Conservation (phyloP, 495 filamentous ascomycete species). For the Penicillium bialowiezense region DNA sequence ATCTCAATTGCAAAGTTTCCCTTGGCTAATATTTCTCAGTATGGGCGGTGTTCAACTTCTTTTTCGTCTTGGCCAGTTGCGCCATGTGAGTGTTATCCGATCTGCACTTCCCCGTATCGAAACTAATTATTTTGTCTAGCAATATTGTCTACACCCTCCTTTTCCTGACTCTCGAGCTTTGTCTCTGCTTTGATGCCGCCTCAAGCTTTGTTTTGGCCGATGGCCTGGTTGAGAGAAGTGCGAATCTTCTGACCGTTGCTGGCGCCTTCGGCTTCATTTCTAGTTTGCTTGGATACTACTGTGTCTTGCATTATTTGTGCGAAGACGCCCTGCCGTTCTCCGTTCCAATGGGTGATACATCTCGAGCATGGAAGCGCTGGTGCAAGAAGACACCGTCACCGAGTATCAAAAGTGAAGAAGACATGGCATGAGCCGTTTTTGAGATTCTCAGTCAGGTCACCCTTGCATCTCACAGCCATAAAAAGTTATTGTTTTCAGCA, state of each 20-base stretch:
- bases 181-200: constrained; percentile 14
- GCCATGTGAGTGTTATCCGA: constrained; percentile 11
- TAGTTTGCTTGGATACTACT: constrained; percentile 9
- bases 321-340: constrained; percentile 12
- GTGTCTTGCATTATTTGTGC: constrained; percentile 10
- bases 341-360: constrained; percentile 4
- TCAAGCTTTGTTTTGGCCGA: constrained; percentile 12
- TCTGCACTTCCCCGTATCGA: not conserved
- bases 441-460: too few relatives aligned
- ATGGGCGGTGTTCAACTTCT: constrained; percentile 19
- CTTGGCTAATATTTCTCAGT: constrained; percentile 8
- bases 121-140: constrained; percentile 1
- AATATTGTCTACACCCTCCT: constrained; percentile 13
- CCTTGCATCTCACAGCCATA: not conserved
- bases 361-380: not conserved
- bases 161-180: constrained; percentile 14
- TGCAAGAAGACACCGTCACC: not conserved
- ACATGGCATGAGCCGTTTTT: not conserved
- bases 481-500: not conserved
- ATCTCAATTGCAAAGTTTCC: too few relatives aligned
- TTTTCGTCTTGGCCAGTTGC: constrained; percentile 15
- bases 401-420: not conserved
- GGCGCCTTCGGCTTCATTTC: constrained; percentile 15
- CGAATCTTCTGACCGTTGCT: constrained; percentile 3
- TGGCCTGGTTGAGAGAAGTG: constrained; percentile 2